A percentile compares a stretch with the other conserved stretches of the same genome.
Evolutionary conservation across 179 eudicot species (phyloP).

Genomic region (Sideroxylon spinosum): DNA sequence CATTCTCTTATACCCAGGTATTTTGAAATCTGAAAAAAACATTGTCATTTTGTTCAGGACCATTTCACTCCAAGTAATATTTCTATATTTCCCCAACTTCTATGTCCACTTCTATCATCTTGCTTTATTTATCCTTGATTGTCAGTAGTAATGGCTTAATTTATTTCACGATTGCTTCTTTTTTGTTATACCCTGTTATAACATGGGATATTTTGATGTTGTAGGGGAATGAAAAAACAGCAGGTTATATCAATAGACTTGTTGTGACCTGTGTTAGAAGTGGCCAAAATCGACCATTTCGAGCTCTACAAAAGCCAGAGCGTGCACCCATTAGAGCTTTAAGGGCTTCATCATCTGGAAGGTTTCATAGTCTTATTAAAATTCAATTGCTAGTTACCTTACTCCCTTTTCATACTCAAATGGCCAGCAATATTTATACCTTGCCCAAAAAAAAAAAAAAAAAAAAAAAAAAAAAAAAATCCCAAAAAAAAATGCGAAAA

Average conservation of each 20-base stretch:
- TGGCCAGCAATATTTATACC: not conserved
- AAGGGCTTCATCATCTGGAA: slow-evolving; percentile 97
- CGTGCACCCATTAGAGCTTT: slow-evolving; percentile 96
- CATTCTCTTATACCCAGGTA: slow-evolving; percentile 89
- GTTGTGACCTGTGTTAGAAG: slow-evolving; percentile 90
- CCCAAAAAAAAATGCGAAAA: slow-evolving; percentile 5
- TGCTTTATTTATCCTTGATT: not conserved
- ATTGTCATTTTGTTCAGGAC: not conserved
- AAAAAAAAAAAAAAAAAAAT: not conserved
- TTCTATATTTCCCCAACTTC: not conserved
- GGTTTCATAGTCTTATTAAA: slow-evolving; percentile 36
- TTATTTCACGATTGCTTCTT: slow-evolving; percentile 12
- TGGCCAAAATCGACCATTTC: slow-evolving; percentile 88
- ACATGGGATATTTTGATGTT: slow-evolving; percentile 16
- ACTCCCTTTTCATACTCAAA: not conserved
- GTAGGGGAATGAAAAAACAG: slow-evolving; percentile 80
- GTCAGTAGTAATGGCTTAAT: slow-evolving; percentile 8
- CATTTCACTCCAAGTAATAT: slow-evolving; percentile 1
- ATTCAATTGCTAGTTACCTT: slow-evolving; percentile 12
- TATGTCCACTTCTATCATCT: not conserved
- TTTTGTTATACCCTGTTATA: not conserved
- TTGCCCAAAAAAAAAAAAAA: slow-evolving; percentile 1
- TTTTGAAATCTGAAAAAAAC: slow-evolving; percentile 4
- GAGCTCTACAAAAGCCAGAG: slow-evolving; percentile 93
- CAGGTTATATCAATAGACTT: slow-evolving; percentile 81